These are phyloP conservation scores for Buddleja alternifolia DNA, from an alignment of 257 asterid genomes.

Conservation along the genomic window DNA sequence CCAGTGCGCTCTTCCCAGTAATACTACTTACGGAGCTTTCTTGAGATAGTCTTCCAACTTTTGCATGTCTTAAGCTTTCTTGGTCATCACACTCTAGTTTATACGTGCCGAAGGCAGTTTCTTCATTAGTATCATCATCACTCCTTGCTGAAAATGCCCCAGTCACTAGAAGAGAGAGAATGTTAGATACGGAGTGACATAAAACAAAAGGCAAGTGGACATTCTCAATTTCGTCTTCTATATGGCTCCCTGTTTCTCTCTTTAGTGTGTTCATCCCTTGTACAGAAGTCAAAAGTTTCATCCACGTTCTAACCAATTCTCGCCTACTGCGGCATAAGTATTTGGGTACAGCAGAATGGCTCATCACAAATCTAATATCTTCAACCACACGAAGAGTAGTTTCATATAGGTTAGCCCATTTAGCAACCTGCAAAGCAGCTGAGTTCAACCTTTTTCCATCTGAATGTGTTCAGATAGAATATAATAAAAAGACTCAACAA, in stretches of 20 bases:
- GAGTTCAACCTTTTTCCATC: slow-evolving; percentile 32
- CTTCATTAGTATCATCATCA: slow-evolving; percentile 50
- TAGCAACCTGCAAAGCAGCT: slow-evolving; percentile 65
- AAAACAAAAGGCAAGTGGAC: slow-evolving; percentile 75
- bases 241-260: slow-evolving; percentile 82
- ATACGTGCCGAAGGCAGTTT: slow-evolving; percentile 37
- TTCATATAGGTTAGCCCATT: slow-evolving; percentile 76
- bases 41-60: slow-evolving; percentile 90
- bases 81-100: slow-evolving; percentile 71
- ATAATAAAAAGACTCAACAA: not conserved
- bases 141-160: slow-evolving; percentile 73
- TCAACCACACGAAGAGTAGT: slow-evolving; percentile 84
- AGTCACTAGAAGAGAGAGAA: slow-evolving; percentile 76
- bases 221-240: slow-evolving; percentile 85
- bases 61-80: slow-evolving; percentile 79
- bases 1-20: slow-evolving; percentile 57
- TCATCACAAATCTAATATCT: slow-evolving; percentile 86
- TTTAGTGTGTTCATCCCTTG: slow-evolving; percentile 96
- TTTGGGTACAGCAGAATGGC: slow-evolving; percentile 81
- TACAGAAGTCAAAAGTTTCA: slow-evolving; percentile 80
- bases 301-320: slow-evolving; percentile 79
- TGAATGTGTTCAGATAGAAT: slow-evolving; percentile 19
- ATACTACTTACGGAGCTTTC: slow-evolving; percentile 75
- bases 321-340: slow-evolving; percentile 69
- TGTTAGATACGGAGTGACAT: slow-evolving; percentile 72